Base-by-base conservation (phyloP, 2,329 filamentous ascomycete genomes). In the Pezicula carpinea region DNA sequence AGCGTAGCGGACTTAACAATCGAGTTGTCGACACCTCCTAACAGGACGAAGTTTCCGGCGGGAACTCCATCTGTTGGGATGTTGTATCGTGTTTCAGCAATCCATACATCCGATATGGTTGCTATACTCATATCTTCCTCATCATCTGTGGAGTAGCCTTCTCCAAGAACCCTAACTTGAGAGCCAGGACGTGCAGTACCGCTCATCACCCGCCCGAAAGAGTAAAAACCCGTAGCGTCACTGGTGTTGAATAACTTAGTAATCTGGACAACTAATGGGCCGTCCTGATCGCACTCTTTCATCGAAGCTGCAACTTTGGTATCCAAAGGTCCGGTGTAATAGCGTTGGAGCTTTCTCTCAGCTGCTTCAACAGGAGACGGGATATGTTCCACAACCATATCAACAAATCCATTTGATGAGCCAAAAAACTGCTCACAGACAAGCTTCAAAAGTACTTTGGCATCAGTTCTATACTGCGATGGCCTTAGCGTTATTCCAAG, bases 361-460 rank as follows among this genome's bases (percentile, higher is more conserved):
- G 89, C 85, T 4, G 87, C 89, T 51, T 88, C 85, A 1, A 83
- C 73, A 0, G 93, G 92, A 5, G 92, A 96, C 2, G 93, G 93
- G 42, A 97, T 74, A 65, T 99, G 91, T 56, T 87, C 76, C 8
- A 91, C 81, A 49, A 97, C 72, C 93, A 99, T 97, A 64, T 99
- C 93, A 33, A 97, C 91, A 58, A 99, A 95, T 0, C 90, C 91
- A 15, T 80, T 83, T 1, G 90, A 87, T 7, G 87, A 82, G 0
- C 93, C 93, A 60, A 99, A 99, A 70, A 97, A 99, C 63, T 96
- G 89, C 63, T 89, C 87, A 65, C 92, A 97, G 5, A 96, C 91
- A 43, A 95, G 72, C 62, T 88, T 91, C 47, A 99, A 76, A 14
- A 99, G 77, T 32, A 91, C 85, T 58, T 88, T 93, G 4, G 93